Conservation (phyloP, 805 yeast genomes). For the Saturnispora serradocipensis region DNA sequence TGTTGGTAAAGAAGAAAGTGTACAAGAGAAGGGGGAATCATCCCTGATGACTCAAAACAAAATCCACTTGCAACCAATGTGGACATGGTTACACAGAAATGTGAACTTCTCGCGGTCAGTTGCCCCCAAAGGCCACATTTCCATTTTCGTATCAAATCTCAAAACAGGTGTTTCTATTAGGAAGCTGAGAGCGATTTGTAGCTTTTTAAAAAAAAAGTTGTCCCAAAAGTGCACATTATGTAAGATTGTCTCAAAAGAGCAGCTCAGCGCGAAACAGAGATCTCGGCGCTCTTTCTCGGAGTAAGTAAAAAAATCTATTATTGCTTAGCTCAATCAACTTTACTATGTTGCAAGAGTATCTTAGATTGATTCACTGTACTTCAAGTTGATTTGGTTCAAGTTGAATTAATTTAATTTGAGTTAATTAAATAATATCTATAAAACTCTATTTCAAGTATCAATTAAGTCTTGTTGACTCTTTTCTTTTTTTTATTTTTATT, state of each 20-base stretch:
- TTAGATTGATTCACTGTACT: too few relatives aligned
- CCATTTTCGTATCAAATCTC: background rate
- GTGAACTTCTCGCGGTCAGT: background rate
- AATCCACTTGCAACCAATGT: background rate
- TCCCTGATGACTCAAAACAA: slow-evolving; percentile 4
- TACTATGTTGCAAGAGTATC: too few relatives aligned
- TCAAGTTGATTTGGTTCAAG: too few relatives aligned
- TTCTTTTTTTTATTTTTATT: too few relatives aligned
- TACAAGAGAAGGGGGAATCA: slow-evolving; percentile 2
- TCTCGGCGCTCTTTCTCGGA: background rate
- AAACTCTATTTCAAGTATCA: too few relatives aligned
- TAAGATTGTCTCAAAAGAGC: background rate
- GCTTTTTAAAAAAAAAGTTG: background rate
- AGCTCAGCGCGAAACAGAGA: background rate
- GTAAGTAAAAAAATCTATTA: background rate
- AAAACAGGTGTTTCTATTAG: too few relatives aligned
- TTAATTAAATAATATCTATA: too few relatives aligned
- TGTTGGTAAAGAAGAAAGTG: background rate
- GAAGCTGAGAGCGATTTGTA: background rate
- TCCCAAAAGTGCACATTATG: background rate
- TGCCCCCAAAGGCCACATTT: background rate
- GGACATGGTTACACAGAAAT: background rate
- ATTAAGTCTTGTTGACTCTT: too few relatives aligned
- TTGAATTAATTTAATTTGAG: too few relatives aligned
- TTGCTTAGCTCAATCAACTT: background rate